phyloP scores from a whole-genome alignment of 1,284 basidiomycete species.

The Trichosporon asahii region DNA sequence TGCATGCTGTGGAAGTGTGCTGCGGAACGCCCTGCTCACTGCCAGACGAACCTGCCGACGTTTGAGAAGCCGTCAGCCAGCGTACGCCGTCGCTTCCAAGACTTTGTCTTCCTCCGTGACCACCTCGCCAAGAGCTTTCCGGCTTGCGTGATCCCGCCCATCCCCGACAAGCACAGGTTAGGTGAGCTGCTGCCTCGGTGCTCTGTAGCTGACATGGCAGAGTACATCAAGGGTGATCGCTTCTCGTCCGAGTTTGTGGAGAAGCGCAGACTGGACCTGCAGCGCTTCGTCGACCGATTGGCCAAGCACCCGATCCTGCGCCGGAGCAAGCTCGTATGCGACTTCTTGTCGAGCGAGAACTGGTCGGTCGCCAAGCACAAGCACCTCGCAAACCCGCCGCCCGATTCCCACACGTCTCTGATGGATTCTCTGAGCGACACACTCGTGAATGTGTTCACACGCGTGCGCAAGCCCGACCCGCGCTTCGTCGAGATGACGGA shows the following conservation, averaged over 20 bases:
- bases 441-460: slow-evolving; percentile 82
- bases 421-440: slow-evolving; percentile 94
- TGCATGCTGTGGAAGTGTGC: background rate
- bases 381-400: slow-evolving; percentile 81
- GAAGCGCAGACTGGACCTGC: slow-evolving; percentile 77
- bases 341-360: slow-evolving; percentile 95
- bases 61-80: slow-evolving; percentile 57
- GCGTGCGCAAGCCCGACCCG: slow-evolving; percentile 93
- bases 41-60: slow-evolving; percentile 45
- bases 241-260: slow-evolving; percentile 98
- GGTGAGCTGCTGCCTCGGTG: too few relatives aligned
- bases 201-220: slow-evolving; percentile 54
- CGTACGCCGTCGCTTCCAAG: slow-evolving; percentile 88
- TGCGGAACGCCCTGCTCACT: background rate
- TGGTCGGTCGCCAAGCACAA: slow-evolving; percentile 98
- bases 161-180: slow-evolving; percentile 94
- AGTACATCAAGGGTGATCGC: slow-evolving; percentile 95
- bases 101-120: slow-evolving; percentile 91
- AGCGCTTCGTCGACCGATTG: slow-evolving; percentile 87
- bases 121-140: slow-evolving; percentile 89
- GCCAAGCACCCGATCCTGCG: slow-evolving; percentile 93
- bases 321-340: slow-evolving; percentile 78
- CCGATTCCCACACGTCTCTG: slow-evolving; percentile 72
- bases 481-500: slow-evolving; percentile 89
- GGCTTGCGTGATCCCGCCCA: slow-evolving; percentile 89